Base-by-base conservation (phyloP, 345 rosid genomes). In the Barbarea vulgaris region DNA sequence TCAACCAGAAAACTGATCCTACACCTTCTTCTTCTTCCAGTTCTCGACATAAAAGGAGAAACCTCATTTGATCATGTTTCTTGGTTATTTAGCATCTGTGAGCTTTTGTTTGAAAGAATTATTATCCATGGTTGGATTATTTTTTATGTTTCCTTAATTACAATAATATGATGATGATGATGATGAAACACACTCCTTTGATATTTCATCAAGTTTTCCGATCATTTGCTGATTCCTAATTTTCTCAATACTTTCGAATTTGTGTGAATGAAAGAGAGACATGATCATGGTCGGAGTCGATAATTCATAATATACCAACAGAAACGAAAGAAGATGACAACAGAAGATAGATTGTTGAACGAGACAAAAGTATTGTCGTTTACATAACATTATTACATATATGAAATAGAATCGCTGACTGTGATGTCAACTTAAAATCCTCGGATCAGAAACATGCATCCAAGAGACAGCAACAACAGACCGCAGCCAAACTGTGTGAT, bases 401-500 rank as follows among this genome's bases (percentile, higher is more conserved):
- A 50, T 14, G 13, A 39, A 67, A 27, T 24, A 30, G 22, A 60
- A 41, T 75, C 22, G 28, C 31, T 14, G 37, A 17, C 39, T 34
- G n/a, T n/a, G n/a, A 10, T 9, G 37, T 39, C 50, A 36, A 55
- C 41, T 7, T 34, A 30, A 28, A 51, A 69, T 63, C 9, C 34
- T 14, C 53, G 28, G 62, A 65, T 88, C 81, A 87, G 83, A 88
- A 77, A 79, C 87, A 86, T 62, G 89, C 88, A 83, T 87, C 93
- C 78, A 87, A 64, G 52, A 89, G 84, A 80, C 91, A 89, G 77
- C 93, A 89, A 44, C 93, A 89, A 75, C 93, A 89, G 60, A 89
- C 87, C 6, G 89, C 91, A 51, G 88, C 89, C 78, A 89, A 82
- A 81, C 93, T n/a, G n/a, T 89, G 91, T 84, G 74, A 55, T n/a